Base-by-base conservation (phyloP, 768 basidiomycete species). In the Suillus placidus region DNA sequence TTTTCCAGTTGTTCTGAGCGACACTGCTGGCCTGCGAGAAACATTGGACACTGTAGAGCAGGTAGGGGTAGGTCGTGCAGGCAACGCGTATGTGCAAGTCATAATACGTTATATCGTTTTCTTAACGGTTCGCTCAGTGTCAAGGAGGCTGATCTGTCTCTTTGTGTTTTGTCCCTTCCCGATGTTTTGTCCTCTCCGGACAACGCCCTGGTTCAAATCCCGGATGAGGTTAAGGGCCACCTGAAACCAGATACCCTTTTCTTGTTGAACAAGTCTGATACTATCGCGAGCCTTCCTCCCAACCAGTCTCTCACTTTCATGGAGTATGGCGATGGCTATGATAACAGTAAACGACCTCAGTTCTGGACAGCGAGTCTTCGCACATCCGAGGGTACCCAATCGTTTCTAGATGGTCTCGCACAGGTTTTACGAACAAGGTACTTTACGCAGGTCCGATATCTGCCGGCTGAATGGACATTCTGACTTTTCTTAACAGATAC, bases 21-120 rank as follows among this genome's bases (percentile, higher is more conserved):
- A 97, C 73, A 97, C 95, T 0, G 95, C 95, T 3, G 95, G 95
- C 1, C 77, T 97, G 14, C 83, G 95, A 35, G 76, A 80, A 64
- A 89, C 91, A 0, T 77, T 84, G 9, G 73, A 78, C 62, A 71
- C 85, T 3, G 89, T 96, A 2, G 95, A 97, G 76, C 82, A 75
- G 38, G 94, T 96, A 54, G 95, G 95, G 0, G 85, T 97, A 20
- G 83, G 91, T 68, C 84, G 91, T 38, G 95, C 94, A 0, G 79
- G 79, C 55, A 79, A 83, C 52, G 82, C 85, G 94, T 94, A 67
- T 70, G 90, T 80, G 52, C 61, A 49, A 51, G 63, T 60, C 34
- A 23, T 37, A 38, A 49, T 42, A 14, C 38, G 16, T 20, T 58
- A 4, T 6, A 23, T 40, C 12, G 6, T 13, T 7, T 60, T 32